These are phyloP conservation scores for Magnolia sinica DNA, from an alignment of 164 flowering plant species.

Conservation along the genomic window DNA sequence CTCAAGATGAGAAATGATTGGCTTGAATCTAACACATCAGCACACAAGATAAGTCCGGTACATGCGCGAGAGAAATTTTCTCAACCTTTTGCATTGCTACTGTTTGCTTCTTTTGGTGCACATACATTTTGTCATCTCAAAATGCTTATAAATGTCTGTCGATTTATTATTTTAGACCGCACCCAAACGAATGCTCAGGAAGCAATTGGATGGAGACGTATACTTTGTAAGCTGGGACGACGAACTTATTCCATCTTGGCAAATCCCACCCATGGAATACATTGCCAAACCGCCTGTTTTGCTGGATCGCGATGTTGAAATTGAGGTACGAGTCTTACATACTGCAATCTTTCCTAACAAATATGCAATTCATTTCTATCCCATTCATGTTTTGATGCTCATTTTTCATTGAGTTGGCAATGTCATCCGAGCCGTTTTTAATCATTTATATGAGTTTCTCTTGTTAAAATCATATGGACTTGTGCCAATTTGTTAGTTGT, in stretches of 20 bases:
- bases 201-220: conserved; percentile 92
- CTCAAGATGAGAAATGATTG: too few relatives aligned
- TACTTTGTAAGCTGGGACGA: conserved; percentile 88
- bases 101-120: too few relatives aligned
- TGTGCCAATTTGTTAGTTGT: too few relatives aligned
- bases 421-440: too few relatives aligned
- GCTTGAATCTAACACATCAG: too few relatives aligned
- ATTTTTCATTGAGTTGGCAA: too few relatives aligned
- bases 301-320: conserved; percentile 66
- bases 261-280: conserved; percentile 68
- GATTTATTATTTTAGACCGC: conserved; percentile 48
- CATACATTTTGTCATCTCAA: not conserved
- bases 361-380: not conserved
- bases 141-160: not conserved
- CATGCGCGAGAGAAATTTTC: too few relatives aligned
- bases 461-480: too few relatives aligned
- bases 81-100: too few relatives aligned
- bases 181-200: conserved; percentile 95
- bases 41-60: too few relatives aligned
- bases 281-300: conserved; percentile 32
- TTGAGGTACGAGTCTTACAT: conserved; percentile 20
- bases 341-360: not conserved
- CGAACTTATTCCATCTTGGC: conserved; percentile 62
- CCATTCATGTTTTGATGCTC: not conserved
- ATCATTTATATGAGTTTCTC: too few relatives aligned